Percentiles rank a stretch among this genome's conserved stretches.
Conservation (phyloP, 805 yeast genomes). For the Ogataea paradorogensis region DNA sequence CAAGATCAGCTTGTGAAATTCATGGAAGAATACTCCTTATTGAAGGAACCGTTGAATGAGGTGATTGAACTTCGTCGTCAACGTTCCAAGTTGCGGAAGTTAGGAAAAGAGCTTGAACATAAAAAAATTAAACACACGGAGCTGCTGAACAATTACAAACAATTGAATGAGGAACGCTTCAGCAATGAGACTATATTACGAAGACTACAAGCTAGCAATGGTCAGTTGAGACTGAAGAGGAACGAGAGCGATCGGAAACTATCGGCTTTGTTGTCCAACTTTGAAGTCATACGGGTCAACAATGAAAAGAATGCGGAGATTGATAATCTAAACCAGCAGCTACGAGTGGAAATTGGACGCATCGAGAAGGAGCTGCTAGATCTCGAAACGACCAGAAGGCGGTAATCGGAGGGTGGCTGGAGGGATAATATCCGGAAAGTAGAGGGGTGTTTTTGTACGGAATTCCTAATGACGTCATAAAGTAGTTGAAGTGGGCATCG, state of each 20-base stretch:
- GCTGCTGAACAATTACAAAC: constrained; percentile 32
- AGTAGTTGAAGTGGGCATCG: neutral
- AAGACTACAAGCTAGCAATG: constrained; percentile 21
- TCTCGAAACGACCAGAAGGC: constrained; percentile 1
- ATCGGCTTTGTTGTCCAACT: constrained; percentile 26
- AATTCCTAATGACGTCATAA: constrained; percentile 8
- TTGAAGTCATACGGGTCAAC: constrained; percentile 32
- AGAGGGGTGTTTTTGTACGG: constrained; percentile 1
- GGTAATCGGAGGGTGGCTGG: too few relatives aligned
- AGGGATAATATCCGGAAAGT: neutral
- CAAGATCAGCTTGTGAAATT: constrained; percentile 8
- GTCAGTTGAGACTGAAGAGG: constrained; percentile 16
- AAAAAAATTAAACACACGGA: constrained; percentile 26
- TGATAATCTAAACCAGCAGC: constrained; percentile 25
- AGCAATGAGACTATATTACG: constrained; percentile 25
- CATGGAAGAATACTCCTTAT: constrained; percentile 12
- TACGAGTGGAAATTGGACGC: constrained; percentile 27
- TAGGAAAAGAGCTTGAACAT: constrained; percentile 14
- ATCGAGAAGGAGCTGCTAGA: constrained; percentile 21
- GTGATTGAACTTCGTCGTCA: constrained; percentile 9
- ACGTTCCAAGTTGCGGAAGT: constrained; percentile 11
- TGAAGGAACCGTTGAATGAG: constrained; percentile 6
- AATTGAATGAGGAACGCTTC: constrained; percentile 33
- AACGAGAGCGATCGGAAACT: constrained; percentile 18
- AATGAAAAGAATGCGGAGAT: constrained; percentile 33